phyloP scores from a whole-genome alignment of 176 grass and related monocot genomes.

The Alloteropsis semialata region DNA sequence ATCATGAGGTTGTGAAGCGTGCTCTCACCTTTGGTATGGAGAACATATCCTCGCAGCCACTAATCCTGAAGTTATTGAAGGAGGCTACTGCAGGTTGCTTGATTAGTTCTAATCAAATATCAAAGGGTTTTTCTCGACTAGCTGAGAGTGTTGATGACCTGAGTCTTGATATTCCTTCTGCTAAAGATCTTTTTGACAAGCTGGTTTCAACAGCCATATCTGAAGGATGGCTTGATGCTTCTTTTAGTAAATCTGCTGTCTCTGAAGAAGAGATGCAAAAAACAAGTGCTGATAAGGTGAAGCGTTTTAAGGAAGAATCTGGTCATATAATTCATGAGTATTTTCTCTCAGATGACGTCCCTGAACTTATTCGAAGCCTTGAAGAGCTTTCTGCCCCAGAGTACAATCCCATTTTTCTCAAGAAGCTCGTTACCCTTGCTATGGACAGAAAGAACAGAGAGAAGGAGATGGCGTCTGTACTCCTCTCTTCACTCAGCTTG shows the following conservation, averaged over 20 bases:
- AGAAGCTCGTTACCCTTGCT: conserved; percentile 71
- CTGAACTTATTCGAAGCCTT: conserved; percentile 79
- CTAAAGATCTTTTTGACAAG: conserved; percentile 59
- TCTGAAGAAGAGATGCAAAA: conserved; percentile 21
- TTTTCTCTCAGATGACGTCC: conserved; percentile 77
- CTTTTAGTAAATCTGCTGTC: conserved; percentile 36
- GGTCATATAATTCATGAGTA: conserved; percentile 83
- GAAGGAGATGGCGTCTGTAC: conserved; percentile 84
- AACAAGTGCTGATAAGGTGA: conserved; percentile 51
- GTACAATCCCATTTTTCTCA: conserved; percentile 78
- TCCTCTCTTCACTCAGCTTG: conserved; percentile 78
- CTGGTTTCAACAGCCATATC: conserved; percentile 55
- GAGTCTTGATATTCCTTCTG: conserved; percentile 71
- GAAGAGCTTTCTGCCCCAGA: conserved; percentile 65
- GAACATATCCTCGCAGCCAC: conserved; percentile 40
- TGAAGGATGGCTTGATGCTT: conserved; percentile 74
- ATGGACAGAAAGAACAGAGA: conserved; percentile 86
- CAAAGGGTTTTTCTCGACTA: conserved; percentile 71
- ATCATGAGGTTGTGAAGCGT: conserved; percentile 91
- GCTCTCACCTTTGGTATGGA: conserved; percentile 68
- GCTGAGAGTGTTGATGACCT: conserved; percentile 72
- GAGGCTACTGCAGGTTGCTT: conserved; percentile 59
- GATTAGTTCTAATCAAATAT: conserved; percentile 82
- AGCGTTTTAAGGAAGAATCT: conserved; percentile 68
- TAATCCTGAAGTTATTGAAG: conserved; percentile 65